Evolutionary conservation across 768 basidiomycete genomes (phyloP).

Genomic region (Auricularia sp.): DNA sequence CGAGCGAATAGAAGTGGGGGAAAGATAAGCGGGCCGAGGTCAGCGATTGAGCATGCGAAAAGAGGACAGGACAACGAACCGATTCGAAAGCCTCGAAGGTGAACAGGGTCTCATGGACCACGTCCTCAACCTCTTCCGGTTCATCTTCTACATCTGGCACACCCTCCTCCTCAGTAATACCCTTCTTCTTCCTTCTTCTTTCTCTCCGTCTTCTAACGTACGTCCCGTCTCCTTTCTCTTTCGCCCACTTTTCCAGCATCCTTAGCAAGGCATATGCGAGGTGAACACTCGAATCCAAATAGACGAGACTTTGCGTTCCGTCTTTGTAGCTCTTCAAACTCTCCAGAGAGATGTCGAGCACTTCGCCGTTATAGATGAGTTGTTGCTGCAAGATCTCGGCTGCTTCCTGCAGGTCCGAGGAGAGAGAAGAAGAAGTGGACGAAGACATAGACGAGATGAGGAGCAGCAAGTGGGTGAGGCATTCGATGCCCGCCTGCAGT

Average conservation of each 20-base stretch:
- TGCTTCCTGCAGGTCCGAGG: constrained; percentile 68
- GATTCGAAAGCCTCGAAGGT: constrained; percentile 86
- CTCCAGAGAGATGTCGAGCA: constrained; percentile 78
- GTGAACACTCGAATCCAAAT: constrained; percentile 49
- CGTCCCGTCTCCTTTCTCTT: constrained; percentile 47
- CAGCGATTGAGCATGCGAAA: not conserved
- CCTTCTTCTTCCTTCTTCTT: constrained; percentile 5
- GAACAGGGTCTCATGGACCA: constrained; percentile 76
- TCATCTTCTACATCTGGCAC: constrained; percentile 62
- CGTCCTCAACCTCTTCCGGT: constrained; percentile 48
- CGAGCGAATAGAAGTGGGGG: too few species aligned
- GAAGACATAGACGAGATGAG: constrained; percentile 84
- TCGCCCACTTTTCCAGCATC: constrained; percentile 85
- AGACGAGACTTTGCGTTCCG: constrained; percentile 32
- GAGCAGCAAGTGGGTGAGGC: constrained; percentile 82
- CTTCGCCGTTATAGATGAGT: constrained; percentile 89
- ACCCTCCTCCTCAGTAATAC: constrained; percentile 32
- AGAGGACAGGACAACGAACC: constrained; percentile 34
- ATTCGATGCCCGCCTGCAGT: constrained; percentile 87
- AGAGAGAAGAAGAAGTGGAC: too few species aligned
- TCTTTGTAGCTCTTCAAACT: constrained; percentile 70
- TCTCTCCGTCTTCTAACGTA: constrained; percentile 37
- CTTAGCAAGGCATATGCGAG: constrained; percentile 73
- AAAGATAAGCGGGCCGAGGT: too few species aligned
- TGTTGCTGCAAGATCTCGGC: constrained; percentile 79